Evolutionary conservation across 495 filamentous ascomycete genomes (phyloP), one percentile per base, ranked within the genome.

Genomic region (Aspergillus nidulans): DNA sequence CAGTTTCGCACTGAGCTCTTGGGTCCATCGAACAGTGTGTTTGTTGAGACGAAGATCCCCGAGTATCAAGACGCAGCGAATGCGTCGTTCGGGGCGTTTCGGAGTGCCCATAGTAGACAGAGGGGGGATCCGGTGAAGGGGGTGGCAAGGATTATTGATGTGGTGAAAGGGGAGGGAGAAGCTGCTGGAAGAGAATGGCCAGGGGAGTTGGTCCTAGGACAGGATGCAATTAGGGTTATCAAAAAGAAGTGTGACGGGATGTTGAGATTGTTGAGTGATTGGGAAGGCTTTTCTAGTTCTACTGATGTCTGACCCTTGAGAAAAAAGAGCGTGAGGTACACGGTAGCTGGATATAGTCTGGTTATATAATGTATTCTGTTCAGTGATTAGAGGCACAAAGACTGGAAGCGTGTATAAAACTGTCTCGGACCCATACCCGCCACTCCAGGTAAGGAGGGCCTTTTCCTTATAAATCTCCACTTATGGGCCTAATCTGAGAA

Each of bases 1-100:
- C 21, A 40, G 25, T 57, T 57, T 28, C 40, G 46, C 4, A 57
- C 55, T 1, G 47, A 57, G 20, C 20, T 46, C 7, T 25, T 57
- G 13, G 45, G 30, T 18, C 20, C 40, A 1, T 15, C 21, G 16
- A 36, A 51, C 6, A 57, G 47, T 12, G 16, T 25, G 4, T 52
- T 30, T 32, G 30, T 30, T 25, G 41, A 52, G 41, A 28, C 30
- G 16, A 21, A 16, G 8, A 28, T 52, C 9, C 15, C 3, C 4
- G 30, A 46, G 5, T 47, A 57, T 6, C 18, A 36, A 6, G 28
- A 39, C 5, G 2, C 51, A 13, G 32, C 21, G 0, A 9, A 19
- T 4, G 42, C 41, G 16, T 18, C 47, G 0, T 39, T 52, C 24
- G 8, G 6, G 8, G 24, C 8, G 5, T 52, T 57, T 40, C 26